Conservation (phyloP, 2,329 filamentous ascomycete genomes). For the Trichoderma semiorbis region DNA sequence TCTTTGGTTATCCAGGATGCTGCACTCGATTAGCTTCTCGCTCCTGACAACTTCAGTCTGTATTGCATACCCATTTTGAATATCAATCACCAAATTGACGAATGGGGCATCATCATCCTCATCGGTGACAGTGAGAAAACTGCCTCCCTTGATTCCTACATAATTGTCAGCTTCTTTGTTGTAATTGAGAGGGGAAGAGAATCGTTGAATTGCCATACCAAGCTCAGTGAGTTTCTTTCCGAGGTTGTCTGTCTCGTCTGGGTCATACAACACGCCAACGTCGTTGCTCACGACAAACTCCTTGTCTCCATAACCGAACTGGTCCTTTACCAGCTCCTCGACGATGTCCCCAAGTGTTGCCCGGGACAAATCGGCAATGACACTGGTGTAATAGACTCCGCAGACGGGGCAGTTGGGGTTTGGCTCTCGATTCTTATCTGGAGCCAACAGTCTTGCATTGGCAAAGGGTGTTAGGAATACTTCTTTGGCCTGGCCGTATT, state of each 20-base stretch:
- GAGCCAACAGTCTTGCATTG: slow-evolving; percentile 54
- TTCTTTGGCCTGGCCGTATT: slow-evolving; percentile 71
- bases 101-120: slow-evolving; percentile 71
- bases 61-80: slow-evolving; percentile 57
- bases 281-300: slow-evolving; percentile 78
- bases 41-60: background rate
- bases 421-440: slow-evolving; percentile 57
- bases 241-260: slow-evolving; percentile 83
- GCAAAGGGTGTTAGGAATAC: slow-evolving; percentile 75
- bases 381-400: slow-evolving; percentile 64
- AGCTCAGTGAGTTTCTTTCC: slow-evolving; percentile 74
- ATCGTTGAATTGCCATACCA: slow-evolving; percentile 42
- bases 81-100: slow-evolving; percentile 74
- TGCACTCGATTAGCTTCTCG: slow-evolving; percentile 33
- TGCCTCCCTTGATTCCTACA: slow-evolving; percentile 64
- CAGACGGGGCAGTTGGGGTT: slow-evolving; percentile 84
- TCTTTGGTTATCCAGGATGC: slow-evolving; percentile 42
- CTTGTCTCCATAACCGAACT: slow-evolving; percentile 71
- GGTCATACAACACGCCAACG: slow-evolving; percentile 78
- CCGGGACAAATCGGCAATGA: slow-evolving; percentile 64
- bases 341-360: slow-evolving; percentile 80
- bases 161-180: slow-evolving; percentile 10
- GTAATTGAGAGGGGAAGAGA: background rate
- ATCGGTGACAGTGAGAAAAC: slow-evolving; percentile 81
- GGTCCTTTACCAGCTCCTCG: slow-evolving; percentile 63